Base-by-base conservation (phyloP, 169 alveolate genomes). In the Plasmodium malariae region DNA sequence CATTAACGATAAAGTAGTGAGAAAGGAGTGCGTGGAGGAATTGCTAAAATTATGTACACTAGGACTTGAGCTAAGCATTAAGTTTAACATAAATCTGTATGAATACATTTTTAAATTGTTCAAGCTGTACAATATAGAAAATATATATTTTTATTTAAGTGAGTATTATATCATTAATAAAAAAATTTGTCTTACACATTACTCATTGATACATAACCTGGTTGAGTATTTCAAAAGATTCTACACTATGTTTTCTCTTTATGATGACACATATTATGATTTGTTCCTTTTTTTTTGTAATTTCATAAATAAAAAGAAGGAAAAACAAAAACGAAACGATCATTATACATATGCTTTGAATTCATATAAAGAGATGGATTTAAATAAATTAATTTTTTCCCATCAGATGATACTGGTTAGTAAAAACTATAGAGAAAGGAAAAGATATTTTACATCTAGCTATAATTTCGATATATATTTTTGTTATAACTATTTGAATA, bases 241-340 rank as follows among this genome's bases (percentile, higher is more conserved):
- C 19, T 80, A 80, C 74, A 14, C 51, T 7, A 43, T 67, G 4
- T 80, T 67, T 40, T 80, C 63, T 17, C 30, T 48, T 4, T 67
- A 67, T 28, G 83, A 80, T 19, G 90, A 80, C 37, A 65, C 55
- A 2, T 65, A 59, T 67, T 80, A 80, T 37, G 90, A 80, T 12
- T 24, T 80, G 62, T 80, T 67, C 55, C 19, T 80, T 19, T 80
- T 80, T 21, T 80, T 80, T 45, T 67, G 60, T 71, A 21, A 59
- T 37, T 57, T 36, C 30, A 32, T 80, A 19, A 26, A 19, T 14
- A 60, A 14, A 1, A 71, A 24, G 30, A 26, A 14, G 67, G 36
- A 19, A n/a, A n/a, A 11, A 1, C 28, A 32, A 65, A 40, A n/a
- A 1, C 11, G 2, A 0, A 1, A 32, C 34, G 28, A 6, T 4